Conservation (phyloP, 306 rosid genomes). For the Arachis hypogaea region DNA sequence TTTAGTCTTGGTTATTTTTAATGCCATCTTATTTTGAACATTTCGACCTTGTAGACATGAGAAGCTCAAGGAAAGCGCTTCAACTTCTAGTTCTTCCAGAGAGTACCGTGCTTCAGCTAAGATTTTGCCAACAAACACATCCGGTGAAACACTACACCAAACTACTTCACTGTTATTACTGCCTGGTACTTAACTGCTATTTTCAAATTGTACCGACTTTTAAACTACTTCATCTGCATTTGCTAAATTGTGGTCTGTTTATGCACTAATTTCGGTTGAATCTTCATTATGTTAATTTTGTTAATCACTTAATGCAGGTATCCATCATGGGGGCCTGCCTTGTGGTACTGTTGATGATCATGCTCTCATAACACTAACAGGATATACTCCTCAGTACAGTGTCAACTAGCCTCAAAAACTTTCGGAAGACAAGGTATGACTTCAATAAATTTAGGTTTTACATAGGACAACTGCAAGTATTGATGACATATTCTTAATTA, state of each 20-base stretch:
- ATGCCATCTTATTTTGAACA: background rate
- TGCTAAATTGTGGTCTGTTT: background rate
- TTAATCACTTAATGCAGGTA: constrained; percentile 3
- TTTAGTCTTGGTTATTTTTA: background rate
- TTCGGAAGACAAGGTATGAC: constrained; percentile 7
- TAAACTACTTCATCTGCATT: background rate
- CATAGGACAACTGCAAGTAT: background rate
- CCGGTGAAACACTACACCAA: background rate
- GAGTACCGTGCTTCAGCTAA: background rate
- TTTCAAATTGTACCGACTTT: background rate
- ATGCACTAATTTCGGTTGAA: background rate
- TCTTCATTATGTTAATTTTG: background rate
- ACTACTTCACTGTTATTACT: background rate
- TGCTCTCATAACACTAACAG: background rate
- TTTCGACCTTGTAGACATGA: background rate
- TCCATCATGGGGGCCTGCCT: background rate
- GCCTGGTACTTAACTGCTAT: constrained; percentile 9
- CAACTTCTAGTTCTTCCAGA: constrained; percentile 5
- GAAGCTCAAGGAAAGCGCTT: constrained; percentile 11
- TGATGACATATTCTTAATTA: background rate
- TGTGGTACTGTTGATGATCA: background rate
- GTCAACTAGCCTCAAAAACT: constrained; percentile 9
- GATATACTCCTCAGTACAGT: background rate
- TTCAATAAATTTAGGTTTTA: background rate
- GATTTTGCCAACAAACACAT: background rate